Evolutionary conservation across 805 yeast species (phyloP).

Genomic region (Nakazawaea laoshanensis): DNA sequence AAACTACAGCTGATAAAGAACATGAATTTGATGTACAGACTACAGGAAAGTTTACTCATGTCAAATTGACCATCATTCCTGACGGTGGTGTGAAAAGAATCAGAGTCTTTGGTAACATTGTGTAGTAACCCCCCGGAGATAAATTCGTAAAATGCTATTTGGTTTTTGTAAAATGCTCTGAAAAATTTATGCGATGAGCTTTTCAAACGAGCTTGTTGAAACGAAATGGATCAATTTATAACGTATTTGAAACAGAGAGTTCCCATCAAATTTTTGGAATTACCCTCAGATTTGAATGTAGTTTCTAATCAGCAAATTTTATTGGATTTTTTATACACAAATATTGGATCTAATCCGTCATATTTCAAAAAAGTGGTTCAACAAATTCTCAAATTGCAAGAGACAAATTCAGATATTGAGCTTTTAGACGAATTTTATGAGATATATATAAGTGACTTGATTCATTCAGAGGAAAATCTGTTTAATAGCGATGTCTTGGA

Average conservation of each 20-base stretch:
- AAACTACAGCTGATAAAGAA: constrained; percentile 80
- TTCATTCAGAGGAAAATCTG: constrained; percentile 25
- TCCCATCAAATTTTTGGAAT: constrained; percentile 13
- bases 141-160: too few relatives aligned
- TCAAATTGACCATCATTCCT: constrained; percentile 77
- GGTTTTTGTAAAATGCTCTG: constrained; percentile 1
- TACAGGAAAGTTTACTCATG: constrained; percentile 48
- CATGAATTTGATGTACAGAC: constrained; percentile 41
- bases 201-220: background rate
- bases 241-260: constrained; percentile 22
- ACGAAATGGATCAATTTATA: constrained; percentile 15
- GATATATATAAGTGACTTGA: constrained; percentile 22
- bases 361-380: constrained; percentile 42
- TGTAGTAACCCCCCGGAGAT: too few relatives aligned
- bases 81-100: constrained; percentile 96
- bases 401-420: constrained; percentile 18
- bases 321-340: constrained; percentile 14
- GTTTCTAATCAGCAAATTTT: constrained; percentile 16
- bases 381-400: constrained; percentile 27
- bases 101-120: constrained; percentile 63
- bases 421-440: constrained; percentile 37
- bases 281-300: constrained; percentile 1
- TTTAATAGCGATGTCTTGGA: constrained; percentile 28
- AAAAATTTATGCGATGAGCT: background rate
- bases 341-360: constrained; percentile 33